Conservation (phyloP, 768 basidiomycete genomes). For the Mrakia hoshinonis region DNA sequence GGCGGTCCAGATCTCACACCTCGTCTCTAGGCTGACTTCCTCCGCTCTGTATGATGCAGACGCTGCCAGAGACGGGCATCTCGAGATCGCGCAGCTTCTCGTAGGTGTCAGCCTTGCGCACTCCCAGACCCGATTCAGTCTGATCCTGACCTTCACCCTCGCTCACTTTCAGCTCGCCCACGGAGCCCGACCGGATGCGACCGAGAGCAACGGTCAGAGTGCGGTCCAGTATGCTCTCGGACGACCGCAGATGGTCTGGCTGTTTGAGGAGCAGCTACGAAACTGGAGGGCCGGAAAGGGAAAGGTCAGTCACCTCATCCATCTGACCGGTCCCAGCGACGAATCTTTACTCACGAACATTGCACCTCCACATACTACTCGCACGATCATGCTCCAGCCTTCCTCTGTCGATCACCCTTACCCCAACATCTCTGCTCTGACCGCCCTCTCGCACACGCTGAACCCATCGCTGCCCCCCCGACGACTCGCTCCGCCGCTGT, state of each 20-base stretch:
- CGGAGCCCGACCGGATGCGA: slow-evolving; percentile 22
- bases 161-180: not conserved
- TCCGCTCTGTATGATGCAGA: not conserved
- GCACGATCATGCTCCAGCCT: not conserved
- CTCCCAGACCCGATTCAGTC: not conserved
- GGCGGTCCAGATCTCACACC: not conserved
- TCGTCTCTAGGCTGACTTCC: not conserved
- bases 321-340: no score
- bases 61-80: slow-evolving; percentile 9
- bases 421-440: not conserved
- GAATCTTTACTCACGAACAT: not conserved
- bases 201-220: slow-evolving; percentile 7
- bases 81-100: slow-evolving; percentile 21
- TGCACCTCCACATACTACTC: not conserved
- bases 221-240: slow-evolving; percentile 19
- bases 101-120: not conserved
- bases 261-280: slow-evolving; percentile 15
- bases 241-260: slow-evolving; percentile 18
- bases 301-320: not conserved
- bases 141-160: not conserved
- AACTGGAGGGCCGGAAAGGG: slow-evolving; percentile 5
- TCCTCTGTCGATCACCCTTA: not conserved
- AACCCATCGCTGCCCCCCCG: not conserved
- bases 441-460: not conserved
- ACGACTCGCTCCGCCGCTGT: not conserved